These are phyloP conservation scores for Anaeromyces robustus DNA, from an alignment of 192 early-diverging fungal species.

Conservation along the genomic window DNA sequence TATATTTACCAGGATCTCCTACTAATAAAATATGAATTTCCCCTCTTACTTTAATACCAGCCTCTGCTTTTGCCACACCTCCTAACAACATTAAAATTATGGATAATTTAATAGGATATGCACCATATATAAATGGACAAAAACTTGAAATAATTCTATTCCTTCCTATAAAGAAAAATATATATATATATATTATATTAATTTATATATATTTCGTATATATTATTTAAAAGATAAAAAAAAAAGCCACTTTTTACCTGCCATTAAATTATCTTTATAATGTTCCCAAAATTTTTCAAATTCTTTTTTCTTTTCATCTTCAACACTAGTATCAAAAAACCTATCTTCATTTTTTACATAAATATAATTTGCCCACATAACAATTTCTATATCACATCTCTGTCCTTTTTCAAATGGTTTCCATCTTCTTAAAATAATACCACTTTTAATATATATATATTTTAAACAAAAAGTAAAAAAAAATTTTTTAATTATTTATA, in stretches of 20 bases:
- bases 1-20: slow-evolving; percentile 51
- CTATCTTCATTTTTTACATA: slow-evolving; percentile 39
- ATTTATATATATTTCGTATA: too few species aligned
- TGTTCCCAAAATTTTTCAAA: slow-evolving; percentile 42
- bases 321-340: slow-evolving; percentile 14
- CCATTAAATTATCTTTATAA: slow-evolving; percentile 8
- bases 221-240: too few species aligned
- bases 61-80: slow-evolving; percentile 39
- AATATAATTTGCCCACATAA: slow-evolving; percentile 43
- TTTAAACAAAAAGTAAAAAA: background rate
- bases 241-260: slow-evolving; percentile 11
- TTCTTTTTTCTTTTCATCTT: slow-evolving; percentile 31
- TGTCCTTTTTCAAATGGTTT: slow-evolving; percentile 21
- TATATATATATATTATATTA: too few species aligned
- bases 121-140: slow-evolving; percentile 53
- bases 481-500: too few species aligned
- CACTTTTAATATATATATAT: slow-evolving; percentile 12
- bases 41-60: slow-evolving; percentile 49
- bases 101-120: slow-evolving; percentile 53
- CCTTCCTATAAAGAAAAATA: slow-evolving; percentile 13
- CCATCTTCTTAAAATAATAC: slow-evolving; percentile 43
- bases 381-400: slow-evolving; percentile 44
- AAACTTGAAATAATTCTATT: slow-evolving; percentile 43
- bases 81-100: slow-evolving; percentile 53
- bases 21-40: slow-evolving; percentile 59